Evolutionary conservation across 2,329 filamentous ascomycete genomes (phyloP), one percentile per base, ranked within the genome.

Genomic region (Calonectria pauciramosa): DNA sequence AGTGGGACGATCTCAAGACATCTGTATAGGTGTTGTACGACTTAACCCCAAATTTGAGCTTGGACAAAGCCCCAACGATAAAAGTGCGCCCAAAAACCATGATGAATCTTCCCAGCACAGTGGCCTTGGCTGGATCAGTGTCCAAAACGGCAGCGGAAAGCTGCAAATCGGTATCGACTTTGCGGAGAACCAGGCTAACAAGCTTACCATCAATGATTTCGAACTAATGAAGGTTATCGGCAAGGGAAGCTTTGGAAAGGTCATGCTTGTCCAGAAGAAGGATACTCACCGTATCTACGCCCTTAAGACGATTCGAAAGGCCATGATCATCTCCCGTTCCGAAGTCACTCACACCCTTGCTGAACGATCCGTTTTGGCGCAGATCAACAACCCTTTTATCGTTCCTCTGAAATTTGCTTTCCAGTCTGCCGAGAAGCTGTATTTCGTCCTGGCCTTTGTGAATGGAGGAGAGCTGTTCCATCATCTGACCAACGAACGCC

Each of bases 331-430:
- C 84, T 98, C 96, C 47, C 92, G 96, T 73, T 98, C 96, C 63
- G 96, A 99, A 89, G 96, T 99, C 51, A 95, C 96, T 38, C 96
- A 99, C 84, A 99, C 96, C 6, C 90, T 99, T 47, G 96, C 96
- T 28, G 96, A 99, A 86, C 92, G 96, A 83, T 98, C 96, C 4
- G 96, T 99, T 60, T 92, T 99, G 79, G 95, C 96, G 10, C 96
- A 99, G 89, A 99, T 99, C 88, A 98, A 99, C 92, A 98, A 98
- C 82, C 96, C 96, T 7, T 99, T 99, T 87, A 99, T 99, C 82
- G 96, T 98, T 11, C 96, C 96, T 3, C 91, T 99, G 80, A 99
- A 99, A 85, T 99, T 99, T 86, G 98, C 96, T 20, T 99, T 99
- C 90, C 96, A 99, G 84, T 98, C 96, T 10, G 96, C 96, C 1